Conservation (phyloP, 1,284 basidiomycete species). For the Rhizoctonia solani region DNA sequence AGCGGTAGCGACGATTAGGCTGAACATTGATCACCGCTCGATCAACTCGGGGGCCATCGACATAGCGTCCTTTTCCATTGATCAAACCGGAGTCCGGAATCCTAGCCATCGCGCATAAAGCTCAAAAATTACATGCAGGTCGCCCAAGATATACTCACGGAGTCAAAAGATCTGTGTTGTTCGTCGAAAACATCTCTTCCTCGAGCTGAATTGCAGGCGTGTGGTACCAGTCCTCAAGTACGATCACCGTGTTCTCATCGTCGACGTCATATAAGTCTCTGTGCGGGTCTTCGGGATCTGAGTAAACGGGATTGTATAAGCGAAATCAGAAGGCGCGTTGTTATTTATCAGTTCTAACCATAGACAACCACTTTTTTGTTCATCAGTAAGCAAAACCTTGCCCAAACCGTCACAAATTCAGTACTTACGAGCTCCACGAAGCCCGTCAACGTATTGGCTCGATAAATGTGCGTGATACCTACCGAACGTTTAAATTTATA, state of each 20-base stretch:
- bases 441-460: constrained; percentile 22
- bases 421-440: constrained; percentile 16
- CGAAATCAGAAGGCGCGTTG: too few species aligned
- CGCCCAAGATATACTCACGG: neutral
- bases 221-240: constrained; percentile 53
- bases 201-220: constrained; percentile 40
- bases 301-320: too few species aligned
- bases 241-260: constrained; percentile 45
- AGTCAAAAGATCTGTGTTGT: constrained; percentile 5
- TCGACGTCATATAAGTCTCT: constrained; percentile 21
- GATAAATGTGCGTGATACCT: constrained; percentile 30
- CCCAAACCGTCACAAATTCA: neutral
- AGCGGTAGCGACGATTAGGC: neutral
- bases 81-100: constrained; percentile 17
- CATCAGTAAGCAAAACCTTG: too few species aligned
- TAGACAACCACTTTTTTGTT: too few species aligned
- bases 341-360: neutral
- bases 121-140: neutral
- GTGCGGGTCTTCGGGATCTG: constrained; percentile 26
- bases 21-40: constrained; percentile 15
- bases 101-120: neutral
- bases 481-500: too few species aligned
- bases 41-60: neutral
- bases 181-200: neutral
- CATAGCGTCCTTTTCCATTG: constrained; percentile 31